Conservation (phyloP, 306 rosid species). For the Lathyrus tuberosus region DNA sequence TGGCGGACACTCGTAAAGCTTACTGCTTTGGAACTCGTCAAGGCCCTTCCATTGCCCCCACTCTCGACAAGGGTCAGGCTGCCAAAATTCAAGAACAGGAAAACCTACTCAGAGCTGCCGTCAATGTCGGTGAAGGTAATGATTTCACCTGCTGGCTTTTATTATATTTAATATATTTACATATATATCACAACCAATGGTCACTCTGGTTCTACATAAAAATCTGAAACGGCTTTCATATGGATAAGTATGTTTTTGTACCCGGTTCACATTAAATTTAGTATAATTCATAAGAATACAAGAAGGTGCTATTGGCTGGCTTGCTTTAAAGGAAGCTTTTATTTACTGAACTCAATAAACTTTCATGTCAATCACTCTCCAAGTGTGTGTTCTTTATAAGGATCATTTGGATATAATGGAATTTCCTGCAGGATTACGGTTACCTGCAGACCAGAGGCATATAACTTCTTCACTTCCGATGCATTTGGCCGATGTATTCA, state of each 20-base stretch:
- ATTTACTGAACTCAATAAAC: conserved; percentile 25
- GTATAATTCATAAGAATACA: background rate
- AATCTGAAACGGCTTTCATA: background rate
- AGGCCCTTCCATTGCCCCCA: conserved; percentile 73
- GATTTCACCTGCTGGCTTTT: background rate
- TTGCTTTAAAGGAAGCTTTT: background rate
- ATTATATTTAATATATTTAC: background rate
- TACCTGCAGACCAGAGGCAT: conserved; percentile 81
- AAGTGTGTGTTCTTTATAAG: conserved; percentile 5
- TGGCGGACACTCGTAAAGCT: conserved; percentile 95
- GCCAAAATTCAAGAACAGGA: conserved; percentile 96
- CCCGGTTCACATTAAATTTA: background rate
- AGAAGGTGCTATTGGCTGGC: conserved; percentile 3
- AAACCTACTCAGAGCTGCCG: conserved; percentile 86
- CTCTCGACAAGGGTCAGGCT: conserved; percentile 92
- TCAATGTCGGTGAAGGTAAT: conserved; percentile 77
- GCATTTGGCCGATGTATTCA: conserved; percentile 81
- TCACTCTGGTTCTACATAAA: background rate
- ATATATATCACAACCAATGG: background rate
- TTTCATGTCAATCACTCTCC: conserved; percentile 9
- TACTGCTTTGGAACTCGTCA: conserved; percentile 89
- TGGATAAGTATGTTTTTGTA: background rate
- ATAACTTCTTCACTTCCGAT: conserved; percentile 72
- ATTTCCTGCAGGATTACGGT: conserved; percentile 60
- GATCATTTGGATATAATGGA: conserved; percentile 33